Percentiles rank a stretch among this genome's conserved stretches.
phyloP scores from a whole-genome alignment of 1,284 basidiomycete species.

The Sphaerobolus stellatus region DNA sequence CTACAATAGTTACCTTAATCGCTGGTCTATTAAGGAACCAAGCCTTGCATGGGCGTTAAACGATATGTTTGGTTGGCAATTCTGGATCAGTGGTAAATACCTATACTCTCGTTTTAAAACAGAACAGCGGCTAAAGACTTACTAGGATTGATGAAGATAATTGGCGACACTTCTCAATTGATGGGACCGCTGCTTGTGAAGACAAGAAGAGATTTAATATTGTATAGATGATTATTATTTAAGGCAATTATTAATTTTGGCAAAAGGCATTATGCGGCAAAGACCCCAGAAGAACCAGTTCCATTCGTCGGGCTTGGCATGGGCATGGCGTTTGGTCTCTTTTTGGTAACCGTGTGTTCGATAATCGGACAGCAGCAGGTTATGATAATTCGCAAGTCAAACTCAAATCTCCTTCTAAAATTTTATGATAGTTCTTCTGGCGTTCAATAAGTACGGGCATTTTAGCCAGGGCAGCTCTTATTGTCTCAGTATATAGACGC shows the following conservation, averaged over 20 bases:
- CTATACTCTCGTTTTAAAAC: not conserved
- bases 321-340: slow-evolving; percentile 71
- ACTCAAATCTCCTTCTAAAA: not conserved
- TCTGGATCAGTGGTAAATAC: slow-evolving; percentile 62
- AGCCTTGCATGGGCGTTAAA: slow-evolving; percentile 70
- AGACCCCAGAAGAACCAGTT: slow-evolving; percentile 29
- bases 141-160: slow-evolving; percentile 34
- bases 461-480: slow-evolving; percentile 69
- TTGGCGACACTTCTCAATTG: slow-evolving; percentile 59
- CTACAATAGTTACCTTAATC: slow-evolving; percentile 25
- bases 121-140: not conserved
- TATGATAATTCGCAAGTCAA: slow-evolving; percentile 7
- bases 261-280: slow-evolving; percentile 44
- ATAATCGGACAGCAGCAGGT: slow-evolving; percentile 66
- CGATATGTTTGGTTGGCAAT: slow-evolving; percentile 64
- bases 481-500: slow-evolving; percentile 73
- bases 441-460: slow-evolving; percentile 72
- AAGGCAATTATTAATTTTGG: slow-evolving; percentile 69
- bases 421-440: slow-evolving; percentile 64
- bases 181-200: slow-evolving; percentile 68
- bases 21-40: slow-evolving; percentile 39
- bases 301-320: slow-evolving; percentile 65
- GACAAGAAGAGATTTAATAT: slow-evolving; percentile 32
- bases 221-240: not conserved
- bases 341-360: slow-evolving; percentile 57